These are phyloP conservation scores for Penicillium sp. DNA, from an alignment of 2,329 filamentous ascomycete genomes.

Conservation along the genomic window DNA sequence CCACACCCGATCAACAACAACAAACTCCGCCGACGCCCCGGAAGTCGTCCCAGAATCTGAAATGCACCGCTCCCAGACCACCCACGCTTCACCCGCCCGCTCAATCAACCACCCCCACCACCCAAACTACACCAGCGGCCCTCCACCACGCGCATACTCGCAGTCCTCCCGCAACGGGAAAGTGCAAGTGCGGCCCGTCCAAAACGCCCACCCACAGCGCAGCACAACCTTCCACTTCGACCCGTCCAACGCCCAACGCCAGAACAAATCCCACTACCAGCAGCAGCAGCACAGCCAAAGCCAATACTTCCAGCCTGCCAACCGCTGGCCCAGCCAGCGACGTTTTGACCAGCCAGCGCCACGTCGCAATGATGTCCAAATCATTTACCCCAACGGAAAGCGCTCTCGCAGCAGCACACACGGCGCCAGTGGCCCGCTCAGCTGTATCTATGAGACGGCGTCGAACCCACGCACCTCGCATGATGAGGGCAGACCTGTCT, in stretches of 20 bases:
- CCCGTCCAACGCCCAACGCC: constrained; percentile 23
- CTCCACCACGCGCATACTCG: constrained; percentile 21
- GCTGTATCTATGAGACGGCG: constrained; percentile 34
- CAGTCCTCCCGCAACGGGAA: constrained; percentile 11
- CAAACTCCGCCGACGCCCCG: constrained; percentile 38
- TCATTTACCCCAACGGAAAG: constrained; percentile 38
- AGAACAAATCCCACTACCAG: constrained; percentile 24
- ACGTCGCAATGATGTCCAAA: constrained; percentile 35
- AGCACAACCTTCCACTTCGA: constrained; percentile 32
- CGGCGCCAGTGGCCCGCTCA: constrained; percentile 27
- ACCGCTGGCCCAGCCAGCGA: constrained; percentile 24
- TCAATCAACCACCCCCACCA: constrained; percentile 31
- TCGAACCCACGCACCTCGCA: constrained; percentile 23
- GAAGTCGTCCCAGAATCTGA: constrained; percentile 31
- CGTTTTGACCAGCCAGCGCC: constrained; percentile 24
- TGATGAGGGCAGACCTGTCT: constrained; percentile 22
- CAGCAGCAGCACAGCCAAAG: background rate
- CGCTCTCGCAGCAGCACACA: constrained; percentile 38
- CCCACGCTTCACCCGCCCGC: constrained; percentile 12
- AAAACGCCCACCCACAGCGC: constrained; percentile 11
- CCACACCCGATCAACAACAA: constrained; percentile 30
- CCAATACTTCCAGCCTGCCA: constrained; percentile 18
- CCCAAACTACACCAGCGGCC: constrained; percentile 26
- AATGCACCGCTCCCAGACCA: constrained; percentile 29
- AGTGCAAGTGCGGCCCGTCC: constrained; percentile 6